A percentile compares a stretch with the other conserved stretches of the same genome.
Conservation (phyloP, 2,329 filamentous ascomycete genomes). For the Ilyonectria robusta region DNA sequence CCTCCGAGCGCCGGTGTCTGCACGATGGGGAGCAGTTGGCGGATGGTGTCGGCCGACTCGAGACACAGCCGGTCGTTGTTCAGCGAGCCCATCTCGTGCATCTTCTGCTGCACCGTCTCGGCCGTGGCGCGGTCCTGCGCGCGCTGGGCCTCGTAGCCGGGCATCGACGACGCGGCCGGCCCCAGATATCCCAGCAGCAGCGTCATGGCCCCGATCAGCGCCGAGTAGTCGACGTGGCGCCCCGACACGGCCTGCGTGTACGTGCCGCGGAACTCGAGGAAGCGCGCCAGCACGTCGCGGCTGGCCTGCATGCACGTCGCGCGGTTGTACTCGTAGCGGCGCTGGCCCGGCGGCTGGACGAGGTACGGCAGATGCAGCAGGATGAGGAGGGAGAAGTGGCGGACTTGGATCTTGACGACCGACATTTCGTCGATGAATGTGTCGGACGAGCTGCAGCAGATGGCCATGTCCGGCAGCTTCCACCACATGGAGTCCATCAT, state of each 20-base stretch:
- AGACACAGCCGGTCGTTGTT: slow-evolving; percentile 59
- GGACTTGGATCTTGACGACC: slow-evolving; percentile 63
- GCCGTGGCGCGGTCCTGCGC: slow-evolving; percentile 55
- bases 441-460: slow-evolving; percentile 41
- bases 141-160: slow-evolving; percentile 41
- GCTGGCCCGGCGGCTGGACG: slow-evolving; percentile 58
- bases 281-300: slow-evolving; percentile 65
- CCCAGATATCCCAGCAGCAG: slow-evolving; percentile 66
- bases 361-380: slow-evolving; percentile 70
- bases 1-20: slow-evolving; percentile 42
- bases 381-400: slow-evolving; percentile 65
- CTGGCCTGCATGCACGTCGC: slow-evolving; percentile 63
- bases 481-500: slow-evolving; percentile 64
- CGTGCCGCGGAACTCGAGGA: slow-evolving; percentile 59
- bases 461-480: slow-evolving; percentile 53
- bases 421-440: slow-evolving; percentile 39
- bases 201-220: slow-evolving; percentile 65
- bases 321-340: slow-evolving; percentile 62
- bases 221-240: slow-evolving; percentile 66
- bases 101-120: slow-evolving; percentile 53
- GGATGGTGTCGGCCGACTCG: slow-evolving; percentile 61
- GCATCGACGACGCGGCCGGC: slow-evolving; percentile 50
- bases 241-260: slow-evolving; percentile 42
- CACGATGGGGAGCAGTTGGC: slow-evolving; percentile 59
- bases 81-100: slow-evolving; percentile 55